Conservation (phyloP, 2,329 filamentous ascomycete species). For the Penicillium thymicola region DNA sequence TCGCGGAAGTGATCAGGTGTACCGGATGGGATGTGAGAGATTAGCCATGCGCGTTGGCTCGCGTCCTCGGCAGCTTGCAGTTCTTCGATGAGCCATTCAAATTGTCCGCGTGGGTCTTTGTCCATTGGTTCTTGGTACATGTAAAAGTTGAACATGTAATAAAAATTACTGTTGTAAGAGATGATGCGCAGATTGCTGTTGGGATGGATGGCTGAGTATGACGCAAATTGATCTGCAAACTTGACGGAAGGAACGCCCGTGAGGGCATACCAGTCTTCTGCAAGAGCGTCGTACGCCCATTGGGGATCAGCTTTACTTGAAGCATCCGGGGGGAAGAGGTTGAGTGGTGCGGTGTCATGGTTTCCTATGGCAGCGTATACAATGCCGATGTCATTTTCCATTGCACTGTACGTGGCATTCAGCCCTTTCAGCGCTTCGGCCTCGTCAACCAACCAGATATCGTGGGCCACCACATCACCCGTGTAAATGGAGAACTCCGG, state of each 20-base stretch:
- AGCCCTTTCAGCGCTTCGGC: conserved; percentile 38
- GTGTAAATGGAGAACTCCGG: conserved; percentile 58
- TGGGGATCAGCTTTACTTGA: conserved; percentile 41
- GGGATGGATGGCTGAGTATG: conserved; percentile 50
- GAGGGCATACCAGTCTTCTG: conserved; percentile 49
- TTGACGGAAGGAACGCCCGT: conserved; percentile 40
- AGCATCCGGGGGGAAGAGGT: conserved; percentile 48
- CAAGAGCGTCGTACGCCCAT: conserved; percentile 54
- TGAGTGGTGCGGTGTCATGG: conserved; percentile 55
- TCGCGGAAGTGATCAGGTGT: conserved; percentile 52
- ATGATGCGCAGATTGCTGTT: conserved; percentile 54
- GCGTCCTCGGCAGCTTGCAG: conserved; percentile 53
- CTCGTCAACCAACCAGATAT: conserved; percentile 38
- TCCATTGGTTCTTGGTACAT: conserved; percentile 52
- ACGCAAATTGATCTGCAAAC: conserved; percentile 44
- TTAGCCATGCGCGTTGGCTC: conserved; percentile 55
- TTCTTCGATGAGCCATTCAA: conserved; percentile 54
- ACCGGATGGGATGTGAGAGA: conserved; percentile 57
- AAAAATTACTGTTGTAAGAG: conserved; percentile 59
- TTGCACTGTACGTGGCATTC: conserved; percentile 47
- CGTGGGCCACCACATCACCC: conserved; percentile 57
- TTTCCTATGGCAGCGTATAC: conserved; percentile 57
- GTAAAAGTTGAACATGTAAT: conserved; percentile 59
- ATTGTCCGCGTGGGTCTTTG: conserved; percentile 51
- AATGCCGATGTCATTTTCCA: conserved; percentile 41